Evolutionary conservation across 495 filamentous ascomycete genomes (phyloP).

Genomic region (Penicillium daleae): DNA sequence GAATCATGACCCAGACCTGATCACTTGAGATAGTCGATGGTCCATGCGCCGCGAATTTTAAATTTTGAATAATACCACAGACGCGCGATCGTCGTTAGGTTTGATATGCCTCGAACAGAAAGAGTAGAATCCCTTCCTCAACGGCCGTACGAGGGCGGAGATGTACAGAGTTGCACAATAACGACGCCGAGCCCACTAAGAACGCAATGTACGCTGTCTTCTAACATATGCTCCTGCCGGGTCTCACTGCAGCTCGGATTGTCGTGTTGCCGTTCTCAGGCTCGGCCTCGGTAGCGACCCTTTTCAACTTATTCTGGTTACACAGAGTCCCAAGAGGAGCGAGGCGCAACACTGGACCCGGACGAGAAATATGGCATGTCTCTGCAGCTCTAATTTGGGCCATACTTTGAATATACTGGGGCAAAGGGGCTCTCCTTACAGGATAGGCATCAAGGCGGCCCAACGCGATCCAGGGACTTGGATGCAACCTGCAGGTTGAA

Average conservation of each 20-base stretch:
- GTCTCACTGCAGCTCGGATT: constrained; percentile 31
- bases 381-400: constrained; percentile 13
- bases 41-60: constrained; percentile 34
- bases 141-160: constrained; percentile 29
- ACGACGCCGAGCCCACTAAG: constrained; percentile 9
- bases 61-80: constrained; percentile 23
- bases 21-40: constrained; percentile 47
- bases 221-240: constrained; percentile 1
- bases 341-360: constrained; percentile 9
- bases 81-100: constrained; percentile 14
- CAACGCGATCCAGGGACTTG: constrained; percentile 12
- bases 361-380: constrained; percentile 18
- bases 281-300: constrained; percentile 23
- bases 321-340: background rate
- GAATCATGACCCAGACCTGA: constrained; percentile 16
- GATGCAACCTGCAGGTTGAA: constrained; percentile 19
- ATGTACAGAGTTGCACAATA: constrained; percentile 25
- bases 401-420: constrained; percentile 7
- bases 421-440: constrained; percentile 1
- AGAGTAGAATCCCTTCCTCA: constrained; percentile 3
- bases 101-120: constrained; percentile 11
- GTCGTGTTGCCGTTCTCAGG: constrained; percentile 26
- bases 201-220: constrained; percentile 16
- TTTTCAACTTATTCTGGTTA: constrained; percentile 16
- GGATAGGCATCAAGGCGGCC: constrained; percentile 2